A percentile compares a stretch with the other conserved stretches of the same genome.
phyloP scores from a whole-genome alignment of 2,329 filamentous ascomycete genomes.

The Colletotrichum orchidophilum region DNA sequence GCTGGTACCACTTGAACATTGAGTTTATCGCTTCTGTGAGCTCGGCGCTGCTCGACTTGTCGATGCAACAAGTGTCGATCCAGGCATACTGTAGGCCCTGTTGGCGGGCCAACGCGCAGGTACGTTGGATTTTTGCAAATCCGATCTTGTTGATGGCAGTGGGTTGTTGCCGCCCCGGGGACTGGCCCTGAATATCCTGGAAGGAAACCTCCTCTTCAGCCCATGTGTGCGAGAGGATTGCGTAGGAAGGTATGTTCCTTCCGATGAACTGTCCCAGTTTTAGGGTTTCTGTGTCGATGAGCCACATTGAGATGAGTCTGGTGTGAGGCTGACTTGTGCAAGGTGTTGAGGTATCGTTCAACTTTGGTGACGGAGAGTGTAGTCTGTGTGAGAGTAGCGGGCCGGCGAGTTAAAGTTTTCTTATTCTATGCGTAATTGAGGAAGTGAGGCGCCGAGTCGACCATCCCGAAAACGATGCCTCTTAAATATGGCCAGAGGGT shows the following conservation, averaged over 20 bases:
- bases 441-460: too few species aligned
- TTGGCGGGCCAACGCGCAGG: conserved; percentile 8
- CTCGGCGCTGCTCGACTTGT: conserved; percentile 38
- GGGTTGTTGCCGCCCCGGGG: not conserved
- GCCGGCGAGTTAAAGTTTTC: too few species aligned
- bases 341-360: too few species aligned
- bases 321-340: too few species aligned
- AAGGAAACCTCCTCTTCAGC: conserved; percentile 37
- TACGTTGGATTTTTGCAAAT: conserved; percentile 21
- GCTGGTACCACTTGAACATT: conserved; percentile 36
- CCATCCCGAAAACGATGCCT: too few species aligned
- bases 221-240: conserved; percentile 42
- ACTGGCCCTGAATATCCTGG: conserved; percentile 22
- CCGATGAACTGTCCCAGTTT: not conserved
- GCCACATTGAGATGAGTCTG: not conserved
- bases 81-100: conserved; percentile 29
- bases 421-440: too few species aligned
- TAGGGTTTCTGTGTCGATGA: not conserved
- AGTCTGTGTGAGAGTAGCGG: too few species aligned
- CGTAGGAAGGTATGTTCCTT: conserved; percentile 27
- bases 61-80: conserved; percentile 40
- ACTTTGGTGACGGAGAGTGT: too few species aligned
- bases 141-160: conserved; percentile 1
- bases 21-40: conserved; percentile 36
- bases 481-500: too few species aligned